Percentiles rank a stretch among this genome's conserved stretches.
These are phyloP conservation scores for Sechiopsis laciniata DNA, from an alignment of 306 rosid genomes.

Conservation along the genomic window DNA sequence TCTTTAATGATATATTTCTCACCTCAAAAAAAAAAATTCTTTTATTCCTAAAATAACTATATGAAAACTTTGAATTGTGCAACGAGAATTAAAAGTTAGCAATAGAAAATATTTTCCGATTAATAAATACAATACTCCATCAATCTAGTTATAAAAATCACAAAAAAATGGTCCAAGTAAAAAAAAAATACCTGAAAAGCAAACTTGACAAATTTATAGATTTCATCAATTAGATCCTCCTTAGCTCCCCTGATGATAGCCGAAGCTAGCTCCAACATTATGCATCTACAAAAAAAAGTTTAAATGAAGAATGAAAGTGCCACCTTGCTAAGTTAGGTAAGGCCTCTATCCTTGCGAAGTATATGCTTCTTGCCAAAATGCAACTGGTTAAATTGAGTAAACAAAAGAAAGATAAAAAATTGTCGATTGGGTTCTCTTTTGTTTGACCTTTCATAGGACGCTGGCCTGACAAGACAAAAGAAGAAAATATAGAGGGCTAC, in stretches of 20 bases:
- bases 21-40: background rate
- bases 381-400: constrained; percentile 4
- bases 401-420: background rate
- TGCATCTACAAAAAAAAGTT: constrained; percentile 43
- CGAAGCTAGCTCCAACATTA: constrained; percentile 63
- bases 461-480: background rate
- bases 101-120: no score
- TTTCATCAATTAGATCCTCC: constrained; percentile 57
- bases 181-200: constrained; percentile 57
- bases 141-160: background rate
- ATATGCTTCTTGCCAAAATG: background rate
- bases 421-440: background rate
- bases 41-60: background rate
- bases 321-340: background rate
- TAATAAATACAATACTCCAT: background rate
- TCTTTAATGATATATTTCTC: background rate
- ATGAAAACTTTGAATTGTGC: background rate
- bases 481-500: background rate
- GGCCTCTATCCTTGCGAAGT: background rate
- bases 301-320: background rate
- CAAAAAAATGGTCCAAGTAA: background rate
- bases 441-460: background rate
- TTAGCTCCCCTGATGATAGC: constrained; percentile 70
- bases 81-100: background rate
- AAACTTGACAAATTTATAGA: constrained; percentile 44